Conservation (phyloP, 805 yeast genomes). For the Millerozyma acaciae region DNA sequence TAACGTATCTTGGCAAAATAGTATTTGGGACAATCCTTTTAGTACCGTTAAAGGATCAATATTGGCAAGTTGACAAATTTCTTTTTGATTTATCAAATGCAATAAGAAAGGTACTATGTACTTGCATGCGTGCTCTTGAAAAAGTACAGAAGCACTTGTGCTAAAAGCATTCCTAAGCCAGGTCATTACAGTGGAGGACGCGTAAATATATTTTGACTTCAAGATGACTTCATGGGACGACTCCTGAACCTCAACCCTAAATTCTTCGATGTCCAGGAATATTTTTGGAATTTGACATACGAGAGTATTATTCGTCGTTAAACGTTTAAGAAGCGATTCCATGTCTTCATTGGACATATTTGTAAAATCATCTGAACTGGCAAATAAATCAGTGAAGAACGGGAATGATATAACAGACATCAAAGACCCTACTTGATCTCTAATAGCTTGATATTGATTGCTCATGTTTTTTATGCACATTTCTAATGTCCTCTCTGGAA, state of each 20-base stretch:
- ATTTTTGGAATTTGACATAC: constrained; percentile 35
- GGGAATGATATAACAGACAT: constrained; percentile 45
- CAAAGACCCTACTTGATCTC: constrained; percentile 62
- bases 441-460: constrained; percentile 71
- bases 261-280: constrained; percentile 42
- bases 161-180: constrained; percentile 54
- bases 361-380: constrained; percentile 38
- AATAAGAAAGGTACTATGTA: constrained; percentile 68
- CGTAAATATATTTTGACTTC: constrained; percentile 57
- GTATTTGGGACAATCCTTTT: constrained; percentile 42
- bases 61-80: constrained; percentile 70
- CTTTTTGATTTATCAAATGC: constrained; percentile 62
- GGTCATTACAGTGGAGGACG: constrained; percentile 60
- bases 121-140: constrained; percentile 47
- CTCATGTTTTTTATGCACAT: constrained; percentile 47
- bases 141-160: constrained; percentile 50
- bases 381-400: constrained; percentile 40
- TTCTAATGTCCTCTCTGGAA: constrained; percentile 39
- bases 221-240: constrained; percentile 53
- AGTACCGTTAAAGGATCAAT: constrained; percentile 50
- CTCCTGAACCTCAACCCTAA: constrained; percentile 33
- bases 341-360: constrained; percentile 26
- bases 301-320: constrained; percentile 20
- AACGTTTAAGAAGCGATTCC: constrained; percentile 31
- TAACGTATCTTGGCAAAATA: constrained; percentile 19